A percentile compares a stretch with the other conserved stretches of the same genome.
These are phyloP conservation scores for Wickerhamomyces canadensis DNA, from an alignment of 805 yeast genomes.

Conservation along the genomic window DNA sequence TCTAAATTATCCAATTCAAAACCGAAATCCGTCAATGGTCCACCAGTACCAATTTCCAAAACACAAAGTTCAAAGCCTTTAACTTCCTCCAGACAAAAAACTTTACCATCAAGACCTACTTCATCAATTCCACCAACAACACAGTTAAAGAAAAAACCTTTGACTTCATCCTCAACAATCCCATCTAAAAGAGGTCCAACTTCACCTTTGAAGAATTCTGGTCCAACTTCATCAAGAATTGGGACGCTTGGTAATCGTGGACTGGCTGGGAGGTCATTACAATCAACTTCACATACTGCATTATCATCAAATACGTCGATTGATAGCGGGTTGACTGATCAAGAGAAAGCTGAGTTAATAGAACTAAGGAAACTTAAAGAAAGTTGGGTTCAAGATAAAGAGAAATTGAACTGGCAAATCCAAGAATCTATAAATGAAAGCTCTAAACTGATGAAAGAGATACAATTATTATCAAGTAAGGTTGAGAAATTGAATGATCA, in stretches of 20 bases:
- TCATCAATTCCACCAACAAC: slow-evolving; percentile 6
- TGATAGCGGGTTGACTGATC: slow-evolving; percentile 10
- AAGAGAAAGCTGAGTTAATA: slow-evolving; percentile 39
- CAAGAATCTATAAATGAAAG: slow-evolving; percentile 26
- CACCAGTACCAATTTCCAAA: slow-evolving; percentile 9
- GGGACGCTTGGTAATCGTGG: slow-evolving; percentile 23
- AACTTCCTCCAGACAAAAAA: slow-evolving; percentile 6
- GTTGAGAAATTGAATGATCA: slow-evolving; percentile 43
- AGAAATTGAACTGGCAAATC: slow-evolving; percentile 23
- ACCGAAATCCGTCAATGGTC: slow-evolving; percentile 21
- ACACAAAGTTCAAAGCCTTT: slow-evolving; percentile 4
- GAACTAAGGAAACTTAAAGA: slow-evolving; percentile 49
- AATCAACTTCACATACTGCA: slow-evolving; percentile 22
- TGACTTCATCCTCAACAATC: slow-evolving; percentile 27
- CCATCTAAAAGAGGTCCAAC: slow-evolving; percentile 69
- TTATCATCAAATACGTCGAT: slow-evolving; percentile 2
- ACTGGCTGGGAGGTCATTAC: slow-evolving; percentile 38
- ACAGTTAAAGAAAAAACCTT: slow-evolving; percentile 8
- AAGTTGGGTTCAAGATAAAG: slow-evolving; percentile 26
- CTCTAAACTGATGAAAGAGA: slow-evolving; percentile 23
- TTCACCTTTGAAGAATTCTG: slow-evolving; percentile 53
- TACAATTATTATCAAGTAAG: slow-evolving; percentile 17
- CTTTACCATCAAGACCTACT: slow-evolving; percentile 11
- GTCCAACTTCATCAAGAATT: slow-evolving; percentile 22
- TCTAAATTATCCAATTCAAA: slow-evolving; percentile 28